A percentile compares a stretch with the other conserved stretches of the same genome.
Conservation (phyloP, 768 basidiomycete genomes). For the Clavulina sp. region DNA sequence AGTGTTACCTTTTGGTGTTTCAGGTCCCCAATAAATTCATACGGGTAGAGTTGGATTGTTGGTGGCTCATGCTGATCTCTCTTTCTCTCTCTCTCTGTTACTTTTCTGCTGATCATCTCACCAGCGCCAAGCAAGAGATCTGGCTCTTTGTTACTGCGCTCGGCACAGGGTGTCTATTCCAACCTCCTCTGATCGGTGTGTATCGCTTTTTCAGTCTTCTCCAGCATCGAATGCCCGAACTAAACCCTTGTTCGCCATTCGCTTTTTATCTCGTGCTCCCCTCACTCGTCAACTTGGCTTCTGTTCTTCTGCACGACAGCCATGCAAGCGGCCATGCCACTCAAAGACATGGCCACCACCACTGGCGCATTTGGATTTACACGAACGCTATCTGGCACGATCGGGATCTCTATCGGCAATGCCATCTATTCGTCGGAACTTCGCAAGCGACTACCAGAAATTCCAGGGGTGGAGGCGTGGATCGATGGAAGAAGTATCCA, state of each 20-base stretch:
- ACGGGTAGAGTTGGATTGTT: neutral
- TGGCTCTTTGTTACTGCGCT: conserved; percentile 49
- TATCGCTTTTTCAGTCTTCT: no score
- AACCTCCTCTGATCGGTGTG: conserved; percentile 12
- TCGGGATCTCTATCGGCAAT: conserved; percentile 16
- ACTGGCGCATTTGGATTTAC: conserved; percentile 15
- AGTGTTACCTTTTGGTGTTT: conserved; percentile 8
- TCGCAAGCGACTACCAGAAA: neutral
- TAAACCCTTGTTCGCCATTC: neutral
- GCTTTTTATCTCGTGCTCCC: neutral
- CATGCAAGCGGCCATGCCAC: conserved; percentile 17
- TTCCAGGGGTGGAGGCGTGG: conserved; percentile 9
- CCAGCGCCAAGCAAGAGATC: conserved; percentile 41
- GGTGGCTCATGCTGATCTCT: neutral
- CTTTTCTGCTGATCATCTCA: no score
- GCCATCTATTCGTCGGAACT: conserved; percentile 15
- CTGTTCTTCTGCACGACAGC: no score
- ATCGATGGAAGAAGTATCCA: conserved; percentile 5
- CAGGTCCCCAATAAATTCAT: neutral
- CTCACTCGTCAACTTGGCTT: conserved; percentile 3
- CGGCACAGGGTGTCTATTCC: conserved; percentile 50
- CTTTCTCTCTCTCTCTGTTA: no score
- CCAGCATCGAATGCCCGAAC: neutral
- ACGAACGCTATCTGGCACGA: conserved; percentile 19
- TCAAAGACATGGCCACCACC: conserved; percentile 15